Conservation (phyloP, 805 yeast genomes). For the Zygoascus bituminiphila region DNA sequence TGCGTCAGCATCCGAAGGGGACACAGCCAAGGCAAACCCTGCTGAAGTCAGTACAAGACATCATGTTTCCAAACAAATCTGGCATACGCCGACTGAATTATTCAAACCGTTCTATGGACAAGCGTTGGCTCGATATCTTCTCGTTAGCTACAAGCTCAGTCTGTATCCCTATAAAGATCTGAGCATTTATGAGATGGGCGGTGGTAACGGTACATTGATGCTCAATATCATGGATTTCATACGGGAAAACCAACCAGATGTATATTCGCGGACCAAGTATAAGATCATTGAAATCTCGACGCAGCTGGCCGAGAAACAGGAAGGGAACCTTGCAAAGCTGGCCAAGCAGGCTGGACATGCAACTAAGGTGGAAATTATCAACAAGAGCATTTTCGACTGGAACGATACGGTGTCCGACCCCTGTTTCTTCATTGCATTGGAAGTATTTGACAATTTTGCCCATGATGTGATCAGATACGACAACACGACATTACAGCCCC, state of each 20-base stretch:
- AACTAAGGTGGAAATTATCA: constrained; percentile 53
- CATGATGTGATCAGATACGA: constrained; percentile 79
- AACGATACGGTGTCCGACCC: constrained; percentile 48
- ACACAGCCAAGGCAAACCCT: not conserved
- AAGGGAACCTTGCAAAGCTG: constrained; percentile 26
- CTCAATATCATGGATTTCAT: constrained; percentile 60
- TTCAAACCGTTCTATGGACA: constrained; percentile 79
- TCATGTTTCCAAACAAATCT: constrained; percentile 45
- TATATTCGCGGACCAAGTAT: constrained; percentile 60
- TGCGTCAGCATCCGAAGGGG: not conserved
- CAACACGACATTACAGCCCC: constrained; percentile 52
- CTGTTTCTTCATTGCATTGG: constrained; percentile 70
- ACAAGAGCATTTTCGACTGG: constrained; percentile 75
- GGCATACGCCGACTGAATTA: constrained; percentile 88
- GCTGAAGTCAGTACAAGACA: not conserved
- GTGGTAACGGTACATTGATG: constrained; percentile 87
- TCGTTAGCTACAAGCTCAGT: constrained; percentile 62
- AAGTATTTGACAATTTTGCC: constrained; percentile 76
- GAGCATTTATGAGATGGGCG: constrained; percentile 79
- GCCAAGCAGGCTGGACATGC: constrained; percentile 39
- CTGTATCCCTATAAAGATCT: constrained; percentile 64
- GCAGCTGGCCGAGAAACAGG: constrained; percentile 52
- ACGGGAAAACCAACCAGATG: constrained; percentile 55
- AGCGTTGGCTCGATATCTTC: constrained; percentile 71
- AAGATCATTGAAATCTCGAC: constrained; percentile 65